A percentile compares a stretch with the other conserved stretches of the same genome.
Evolutionary conservation across 192 early-diverging fungal genomes (phyloP).

Genomic region (Coemansia sp.): DNA sequence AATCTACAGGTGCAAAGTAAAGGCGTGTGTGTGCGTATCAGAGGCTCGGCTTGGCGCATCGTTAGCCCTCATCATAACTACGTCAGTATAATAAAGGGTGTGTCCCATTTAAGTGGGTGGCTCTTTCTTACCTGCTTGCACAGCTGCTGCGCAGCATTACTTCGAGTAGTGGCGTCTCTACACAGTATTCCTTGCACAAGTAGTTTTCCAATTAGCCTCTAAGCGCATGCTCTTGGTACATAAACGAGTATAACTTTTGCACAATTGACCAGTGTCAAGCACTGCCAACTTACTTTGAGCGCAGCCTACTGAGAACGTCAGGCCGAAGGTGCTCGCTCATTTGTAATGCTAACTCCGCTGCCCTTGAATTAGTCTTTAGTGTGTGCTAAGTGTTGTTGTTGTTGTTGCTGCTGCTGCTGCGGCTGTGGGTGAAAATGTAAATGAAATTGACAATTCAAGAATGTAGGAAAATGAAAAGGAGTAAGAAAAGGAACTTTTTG

Average conservation of each 20-base stretch:
- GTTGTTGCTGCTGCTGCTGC: not conserved
- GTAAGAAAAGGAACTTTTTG: not conserved
- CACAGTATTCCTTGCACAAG: too few species aligned
- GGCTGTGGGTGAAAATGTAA: not conserved
- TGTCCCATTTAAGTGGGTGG: not conserved
- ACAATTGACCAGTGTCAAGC: not conserved
- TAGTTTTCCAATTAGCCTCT: not conserved
- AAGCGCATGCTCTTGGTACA: not conserved
- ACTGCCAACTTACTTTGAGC: conserved; percentile 16
- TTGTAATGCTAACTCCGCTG: not conserved
- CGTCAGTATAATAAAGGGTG: too few species aligned
- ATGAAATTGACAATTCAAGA: too few species aligned
- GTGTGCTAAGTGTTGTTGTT: not conserved
- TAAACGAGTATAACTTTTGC: not conserved
- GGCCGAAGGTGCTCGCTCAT: conserved; percentile 17
- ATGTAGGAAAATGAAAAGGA: too few species aligned
- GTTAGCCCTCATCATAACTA: not conserved
- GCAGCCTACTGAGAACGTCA: conserved; percentile 6
- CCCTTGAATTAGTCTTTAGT: not conserved
- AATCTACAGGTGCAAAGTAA: conserved; percentile 16
- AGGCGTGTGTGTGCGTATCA: not conserved
- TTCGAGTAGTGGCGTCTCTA: conserved; percentile 5
- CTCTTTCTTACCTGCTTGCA: not conserved
- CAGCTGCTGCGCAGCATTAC: conserved; percentile 3
- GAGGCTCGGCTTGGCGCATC: not conserved